Percentiles rank a stretch among this genome's conserved stretches.
Conservation (phyloP, 805 yeast species). For the Suhomyces vadensis region DNA sequence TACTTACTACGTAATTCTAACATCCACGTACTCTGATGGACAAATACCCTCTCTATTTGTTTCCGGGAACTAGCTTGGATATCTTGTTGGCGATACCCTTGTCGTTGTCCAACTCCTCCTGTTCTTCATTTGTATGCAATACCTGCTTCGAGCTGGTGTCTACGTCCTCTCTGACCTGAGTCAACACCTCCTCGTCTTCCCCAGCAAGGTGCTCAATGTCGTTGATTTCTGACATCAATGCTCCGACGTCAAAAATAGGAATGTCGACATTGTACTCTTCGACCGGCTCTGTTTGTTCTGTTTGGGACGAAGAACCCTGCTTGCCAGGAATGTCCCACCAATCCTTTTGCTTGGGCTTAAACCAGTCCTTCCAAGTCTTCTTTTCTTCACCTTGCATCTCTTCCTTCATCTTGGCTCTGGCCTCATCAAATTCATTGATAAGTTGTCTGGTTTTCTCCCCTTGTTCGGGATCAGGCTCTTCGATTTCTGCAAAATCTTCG, state of each 20-base stretch:
- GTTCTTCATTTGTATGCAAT: slow-evolving; percentile 21
- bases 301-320: slow-evolving; percentile 13
- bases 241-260: slow-evolving; percentile 48
- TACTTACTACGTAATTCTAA: too few relatives aligned
- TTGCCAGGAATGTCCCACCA: slow-evolving; percentile 57
- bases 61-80: not conserved
- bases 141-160: slow-evolving; percentile 9
- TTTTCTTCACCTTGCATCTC: slow-evolving; percentile 38
- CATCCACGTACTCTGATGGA: too few relatives aligned
- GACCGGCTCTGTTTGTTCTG: slow-evolving; percentile 2
- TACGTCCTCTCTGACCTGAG: slow-evolving; percentile 17
- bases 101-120: slow-evolving; percentile 15
- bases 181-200: slow-evolving; percentile 16
- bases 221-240: slow-evolving; percentile 44
- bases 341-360: slow-evolving; percentile 48
- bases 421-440: slow-evolving; percentile 83
- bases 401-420: slow-evolving; percentile 59
- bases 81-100: not conserved
- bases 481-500: slow-evolving; percentile 94
- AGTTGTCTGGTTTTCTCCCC: slow-evolving; percentile 80
- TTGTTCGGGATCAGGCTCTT: slow-evolving; percentile 91
- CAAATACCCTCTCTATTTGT: not conserved
- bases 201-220: slow-evolving; percentile 43
- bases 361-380: slow-evolving; percentile 52
- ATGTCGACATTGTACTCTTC: slow-evolving; percentile 17